Evolutionary conservation across 495 filamentous ascomycete species (phyloP), one percentile per base, ranked within the genome.

Genomic region (Lasiosphaeria hispida): DNA sequence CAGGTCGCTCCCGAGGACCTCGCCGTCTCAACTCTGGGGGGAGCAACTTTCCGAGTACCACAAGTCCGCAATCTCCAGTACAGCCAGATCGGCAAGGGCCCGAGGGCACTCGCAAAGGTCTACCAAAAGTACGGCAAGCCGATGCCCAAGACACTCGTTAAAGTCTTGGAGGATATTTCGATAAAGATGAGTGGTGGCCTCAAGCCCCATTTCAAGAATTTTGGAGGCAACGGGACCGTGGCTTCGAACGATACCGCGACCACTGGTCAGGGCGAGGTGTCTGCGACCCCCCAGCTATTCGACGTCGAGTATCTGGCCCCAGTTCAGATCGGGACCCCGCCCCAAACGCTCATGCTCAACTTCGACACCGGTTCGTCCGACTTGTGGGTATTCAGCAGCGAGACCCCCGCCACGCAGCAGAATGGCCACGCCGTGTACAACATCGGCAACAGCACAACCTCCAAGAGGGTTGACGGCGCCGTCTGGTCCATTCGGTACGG

Each of bases 301-400:
- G 87, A 91, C 64, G 76, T 81, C 14, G 67, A 82, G 68, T 90
- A 88, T 60, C 74, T 91, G 19, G 83, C 76, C 36, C 75, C 79
- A 10, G 83, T 91, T 18, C 63, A 73, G n/a, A 87, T 91, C 64
- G 88, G 88, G 10, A 87, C 85, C 4, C 88, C 88, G 30, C 74
- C 78, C 7, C 87, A 91, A 75, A 84, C 70, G 6, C 60, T 91
- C 62, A 85, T 71, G 33, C 70, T 91, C 43, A 82, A 90, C 64
- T 88, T 90, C 53, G 88, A 91, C 70, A 89, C 87, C 18, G 88
- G 86, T n/a, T 88, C 85, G 33, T 79, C 84, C 8, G 88, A 90
- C 77, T 75, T 91, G 74, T 90, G 83, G 71, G 87, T 80, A 45
- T 72, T 74, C 57, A 74, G 68, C 71, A 86, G 49, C 69, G 81